Evolutionary conservation across 306 rosid species (phyloP), one percentile per base, ranked within the genome.

Genomic region (Senna tora): DNA sequence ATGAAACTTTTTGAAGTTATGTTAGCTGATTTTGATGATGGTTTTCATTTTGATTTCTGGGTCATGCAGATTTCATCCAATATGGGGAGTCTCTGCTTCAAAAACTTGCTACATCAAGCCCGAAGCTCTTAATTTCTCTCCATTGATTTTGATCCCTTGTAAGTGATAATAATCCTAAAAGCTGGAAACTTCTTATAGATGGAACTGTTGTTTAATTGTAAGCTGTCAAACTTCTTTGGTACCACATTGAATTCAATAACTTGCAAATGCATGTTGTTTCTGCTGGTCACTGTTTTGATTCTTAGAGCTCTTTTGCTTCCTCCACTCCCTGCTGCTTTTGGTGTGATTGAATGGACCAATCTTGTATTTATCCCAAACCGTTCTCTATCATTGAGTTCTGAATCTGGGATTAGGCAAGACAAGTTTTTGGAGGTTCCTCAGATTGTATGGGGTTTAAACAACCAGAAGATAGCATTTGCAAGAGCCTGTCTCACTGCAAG

Each of bases 401-500:
- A 69, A 15, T 56, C 34, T 12, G 84, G 83, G 53, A 79, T 83
- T 47, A 62, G 87, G 21, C 78, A 71, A 6, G 89, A 87, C 33
- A 94, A 86, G 81, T 91, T 89, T 77, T 77, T 94, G 78, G 91
- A 61, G 69, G 90, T 83, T 77, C 98, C 98, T 57, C 97, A 94
- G 69, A 87, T 94, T 43, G 88, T 91, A 8, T 90, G 98, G 97
- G 98, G 98, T 32, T 65, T 93, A 45, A 93, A 93, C 85, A 93
- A 93, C 69, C 98, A 93, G 80, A 93, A 93, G 71, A 91, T 93
- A 50, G 96, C 98, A 33, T 88, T 93, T 69, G 97, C 97, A 9
- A 90, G 97, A 70, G 90, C 94, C 75, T 93, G 91, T 66, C 81
- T 91, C 19, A 91, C 98, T 17, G 98, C 98, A 9, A 87, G 86